Conservation (phyloP, 1,284 basidiomycete species). For the Blastosporella zonata region DNA sequence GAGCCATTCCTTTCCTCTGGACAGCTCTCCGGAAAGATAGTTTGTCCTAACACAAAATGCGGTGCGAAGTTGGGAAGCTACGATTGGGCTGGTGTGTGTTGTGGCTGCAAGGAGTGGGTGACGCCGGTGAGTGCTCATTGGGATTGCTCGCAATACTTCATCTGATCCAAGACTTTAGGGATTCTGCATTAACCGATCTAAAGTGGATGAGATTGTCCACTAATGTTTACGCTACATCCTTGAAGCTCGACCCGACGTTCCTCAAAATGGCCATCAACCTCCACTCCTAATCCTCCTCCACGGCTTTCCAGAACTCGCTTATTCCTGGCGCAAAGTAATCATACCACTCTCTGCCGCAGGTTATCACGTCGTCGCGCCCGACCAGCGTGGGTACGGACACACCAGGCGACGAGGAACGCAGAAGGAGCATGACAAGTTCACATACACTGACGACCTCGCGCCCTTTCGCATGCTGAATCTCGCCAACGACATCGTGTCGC, state of each 20-base stretch:
- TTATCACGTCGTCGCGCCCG: slow-evolving; percentile 52
- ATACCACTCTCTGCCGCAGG: slow-evolving; percentile 46
- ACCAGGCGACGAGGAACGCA: slow-evolving; percentile 23
- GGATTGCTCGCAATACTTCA: neutral
- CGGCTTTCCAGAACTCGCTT: slow-evolving; percentile 64
- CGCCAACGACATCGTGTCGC: slow-evolving; percentile 47
- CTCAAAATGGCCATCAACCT: slow-evolving; percentile 16
- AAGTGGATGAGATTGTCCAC: slow-evolving; percentile 81
- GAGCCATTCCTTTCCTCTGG: slow-evolving; percentile 73
- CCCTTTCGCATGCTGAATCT: slow-evolving; percentile 51
- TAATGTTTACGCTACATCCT: slow-evolving; percentile 43
- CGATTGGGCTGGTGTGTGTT: slow-evolving; percentile 95
- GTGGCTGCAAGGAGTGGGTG: slow-evolving; percentile 90
- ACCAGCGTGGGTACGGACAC: slow-evolving; percentile 49
- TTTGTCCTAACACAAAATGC: slow-evolving; percentile 90
- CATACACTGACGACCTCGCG: slow-evolving; percentile 41
- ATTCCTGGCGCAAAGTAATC: slow-evolving; percentile 61
- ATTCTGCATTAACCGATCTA: slow-evolving; percentile 86
- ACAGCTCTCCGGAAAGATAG: slow-evolving; percentile 80
- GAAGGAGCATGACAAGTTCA: slow-evolving; percentile 2
- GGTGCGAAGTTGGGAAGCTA: slow-evolving; percentile 90
- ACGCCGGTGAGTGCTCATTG: slow-evolving; percentile 62
- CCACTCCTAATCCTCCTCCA: slow-evolving; percentile 56
- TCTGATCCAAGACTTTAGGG: slow-evolving; percentile 48
- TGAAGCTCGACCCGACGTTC: slow-evolving; percentile 37